These are phyloP conservation scores for Dendrobium catenatum DNA, from an alignment of 106 monocot species.

Conservation along the genomic window DNA sequence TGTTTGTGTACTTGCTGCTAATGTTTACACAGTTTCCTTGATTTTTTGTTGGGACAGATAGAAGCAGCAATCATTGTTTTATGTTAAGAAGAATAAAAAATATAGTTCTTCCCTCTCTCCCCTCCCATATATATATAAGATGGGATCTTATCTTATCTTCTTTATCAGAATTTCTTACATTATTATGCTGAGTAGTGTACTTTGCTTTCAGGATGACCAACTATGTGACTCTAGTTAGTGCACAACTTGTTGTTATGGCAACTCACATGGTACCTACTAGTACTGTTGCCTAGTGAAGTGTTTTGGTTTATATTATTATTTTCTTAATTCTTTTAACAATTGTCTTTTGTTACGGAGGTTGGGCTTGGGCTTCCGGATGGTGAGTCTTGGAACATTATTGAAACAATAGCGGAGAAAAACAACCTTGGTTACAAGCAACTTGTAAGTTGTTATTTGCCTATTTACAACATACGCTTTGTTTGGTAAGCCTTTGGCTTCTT, in stretches of 20 bases:
- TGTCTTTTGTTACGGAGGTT: conserved; percentile 38
- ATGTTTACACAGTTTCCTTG: too few relatives aligned
- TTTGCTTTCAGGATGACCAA: conserved; percentile 60
- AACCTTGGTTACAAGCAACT: conserved; percentile 95
- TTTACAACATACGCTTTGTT: not conserved
- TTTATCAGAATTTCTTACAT: not conserved
- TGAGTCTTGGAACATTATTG: conserved; percentile 86
- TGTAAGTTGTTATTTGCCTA: conserved; percentile 31
- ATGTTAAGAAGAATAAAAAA: too few relatives aligned
- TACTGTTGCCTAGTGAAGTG: not conserved
- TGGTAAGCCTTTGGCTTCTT: not conserved
- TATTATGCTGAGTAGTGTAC: conserved; percentile 4
- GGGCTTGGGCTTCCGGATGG: conserved; percentile 83
- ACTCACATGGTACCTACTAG: conserved; percentile 78
- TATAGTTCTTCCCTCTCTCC: too few relatives aligned
- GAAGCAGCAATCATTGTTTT: too few relatives aligned
- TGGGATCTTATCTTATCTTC: not conserved
- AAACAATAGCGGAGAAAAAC: conserved; percentile 90
- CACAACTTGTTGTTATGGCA: conserved; percentile 76
- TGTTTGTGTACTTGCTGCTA: too few relatives aligned
- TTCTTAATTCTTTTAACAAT: not conserved
- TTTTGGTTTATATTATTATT: not conserved
- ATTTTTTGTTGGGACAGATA: too few relatives aligned
- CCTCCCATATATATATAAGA: not conserved
- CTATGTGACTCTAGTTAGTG: conserved; percentile 78